A percentile compares a stretch with the other conserved stretches of the same genome.
Conservation (phyloP, 495 filamentous ascomycete genomes). For the Oidiodendron maius region DNA sequence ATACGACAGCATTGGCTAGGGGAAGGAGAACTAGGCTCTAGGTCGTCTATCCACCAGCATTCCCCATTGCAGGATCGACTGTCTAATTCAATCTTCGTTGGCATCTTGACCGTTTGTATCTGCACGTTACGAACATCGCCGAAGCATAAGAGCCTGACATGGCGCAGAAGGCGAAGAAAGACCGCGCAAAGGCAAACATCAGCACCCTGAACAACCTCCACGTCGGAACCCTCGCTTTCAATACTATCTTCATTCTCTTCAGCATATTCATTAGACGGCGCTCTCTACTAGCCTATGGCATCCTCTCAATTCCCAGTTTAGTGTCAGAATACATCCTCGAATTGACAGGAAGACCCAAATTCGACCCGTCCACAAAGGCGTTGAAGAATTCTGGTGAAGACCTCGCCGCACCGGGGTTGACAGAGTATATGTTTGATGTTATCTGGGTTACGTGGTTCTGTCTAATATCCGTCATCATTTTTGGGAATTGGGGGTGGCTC, state of each 20-base stretch:
- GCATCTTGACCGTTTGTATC: too few species aligned
- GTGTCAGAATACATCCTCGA: conserved; percentile 80
- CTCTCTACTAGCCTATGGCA: conserved; percentile 62
- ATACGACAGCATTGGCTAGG: too few species aligned
- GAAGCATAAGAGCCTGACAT: conserved; percentile 28
- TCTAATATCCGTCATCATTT: conserved; percentile 54
- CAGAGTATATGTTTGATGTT: conserved; percentile 96
- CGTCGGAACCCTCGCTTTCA: conserved; percentile 61
- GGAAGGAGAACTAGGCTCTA: too few species aligned
- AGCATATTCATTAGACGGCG: conserved; percentile 55
- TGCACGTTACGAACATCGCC: too few species aligned
- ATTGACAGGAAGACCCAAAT: conserved; percentile 70
- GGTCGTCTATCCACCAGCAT: too few species aligned
- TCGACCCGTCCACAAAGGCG: conserved; percentile 53
- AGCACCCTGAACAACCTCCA: conserved; percentile 72
- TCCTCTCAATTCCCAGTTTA: conserved; percentile 68
- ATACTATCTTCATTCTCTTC: conserved; percentile 66
- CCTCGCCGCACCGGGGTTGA: conserved; percentile 79
- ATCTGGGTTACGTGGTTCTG: conserved; percentile 85
- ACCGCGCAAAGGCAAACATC: conserved; percentile 76
- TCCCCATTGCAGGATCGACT: too few species aligned
- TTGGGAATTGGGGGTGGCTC: conserved; percentile 76
- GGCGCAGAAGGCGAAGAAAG: conserved; percentile 92
- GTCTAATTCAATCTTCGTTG: too few species aligned
- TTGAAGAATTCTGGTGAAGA: conserved; percentile 79